These are phyloP conservation scores for Macrotyloma uniflorum DNA, from an alignment of 306 rosid genomes.

Conservation along the genomic window DNA sequence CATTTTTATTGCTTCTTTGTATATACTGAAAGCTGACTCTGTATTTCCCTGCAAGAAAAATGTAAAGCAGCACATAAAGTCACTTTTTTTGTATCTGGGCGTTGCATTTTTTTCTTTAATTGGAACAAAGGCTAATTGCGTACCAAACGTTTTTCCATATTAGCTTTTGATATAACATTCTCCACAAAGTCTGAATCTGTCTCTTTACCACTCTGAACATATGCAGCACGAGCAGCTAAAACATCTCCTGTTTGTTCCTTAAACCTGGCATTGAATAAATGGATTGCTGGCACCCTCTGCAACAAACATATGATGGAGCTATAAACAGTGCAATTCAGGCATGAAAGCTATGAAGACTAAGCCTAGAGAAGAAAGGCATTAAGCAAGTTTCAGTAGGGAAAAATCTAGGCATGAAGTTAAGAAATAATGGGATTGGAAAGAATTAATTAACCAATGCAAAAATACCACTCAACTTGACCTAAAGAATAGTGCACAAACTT, in stretches of 20 bases:
- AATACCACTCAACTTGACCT: constrained; percentile 24
- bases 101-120: constrained; percentile 29
- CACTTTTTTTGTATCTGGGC: constrained; percentile 26
- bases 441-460: constrained; percentile 24
- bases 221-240: constrained; percentile 70
- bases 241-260: constrained; percentile 86
- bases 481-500: constrained; percentile 10
- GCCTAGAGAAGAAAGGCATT: constrained; percentile 46
- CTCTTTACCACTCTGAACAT: constrained; percentile 54
- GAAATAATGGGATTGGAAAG: constrained; percentile 4
- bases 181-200: constrained; percentile 67
- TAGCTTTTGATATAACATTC: constrained; percentile 71
- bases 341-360: constrained; percentile 55
- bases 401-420: constrained; percentile 23
- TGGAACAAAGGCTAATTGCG: constrained; percentile 36
- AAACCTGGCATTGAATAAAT: constrained; percentile 84
- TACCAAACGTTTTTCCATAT: constrained; percentile 94
- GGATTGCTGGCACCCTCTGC: constrained; percentile 80
- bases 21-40: constrained; percentile 66
- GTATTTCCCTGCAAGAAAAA: constrained; percentile 70
- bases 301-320: constrained; percentile 56
- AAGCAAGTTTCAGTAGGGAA: constrained; percentile 38
- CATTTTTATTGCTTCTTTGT: constrained; percentile 74
- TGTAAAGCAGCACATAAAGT: constrained; percentile 32
- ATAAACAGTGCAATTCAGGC: constrained; percentile 55